Conservation (phyloP, 2,329 filamentous ascomycete species). For the Lachnellula willkommii region DNA sequence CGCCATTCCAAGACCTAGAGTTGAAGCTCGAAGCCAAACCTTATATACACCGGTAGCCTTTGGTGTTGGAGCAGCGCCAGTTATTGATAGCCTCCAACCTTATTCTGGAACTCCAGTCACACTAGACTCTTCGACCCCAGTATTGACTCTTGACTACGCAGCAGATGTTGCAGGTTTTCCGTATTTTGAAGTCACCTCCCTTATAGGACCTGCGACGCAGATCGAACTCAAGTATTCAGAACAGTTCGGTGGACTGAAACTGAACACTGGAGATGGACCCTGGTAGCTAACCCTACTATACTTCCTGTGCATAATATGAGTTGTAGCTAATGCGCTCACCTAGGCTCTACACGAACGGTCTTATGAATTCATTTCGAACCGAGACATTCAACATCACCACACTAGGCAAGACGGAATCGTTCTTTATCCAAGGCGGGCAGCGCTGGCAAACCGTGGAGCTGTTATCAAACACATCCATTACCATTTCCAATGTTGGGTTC, state of each 20-base stretch:
- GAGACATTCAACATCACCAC: slow-evolving; percentile 37
- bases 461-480: slow-evolving; percentile 32
- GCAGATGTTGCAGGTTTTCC: slow-evolving; percentile 33
- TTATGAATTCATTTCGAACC: slow-evolving; percentile 34
- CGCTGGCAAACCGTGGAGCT: slow-evolving; percentile 37
- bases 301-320: too few relatives aligned
- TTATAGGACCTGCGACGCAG: slow-evolving; percentile 26
- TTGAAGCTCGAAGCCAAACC: too few relatives aligned
- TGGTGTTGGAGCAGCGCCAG: too few relatives aligned
- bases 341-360: slow-evolving; percentile 6
- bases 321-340: too few relatives aligned
- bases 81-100: not conserved
- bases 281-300: slow-evolving; percentile 20
- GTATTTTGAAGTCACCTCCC: slow-evolving; percentile 28
- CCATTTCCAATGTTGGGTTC: slow-evolving; percentile 32
- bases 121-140: not conserved
- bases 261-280: slow-evolving; percentile 32
- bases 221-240: slow-evolving; percentile 36
- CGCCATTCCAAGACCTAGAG: too few relatives aligned
- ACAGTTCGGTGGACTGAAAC: slow-evolving; percentile 27
- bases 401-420: slow-evolving; percentile 28
- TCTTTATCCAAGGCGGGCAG: slow-evolving; percentile 38
- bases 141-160: slow-evolving; percentile 31
- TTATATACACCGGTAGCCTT: too few relatives aligned
- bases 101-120: not conserved